Evolutionary conservation across 2,329 filamentous ascomycete species (phyloP).

Genomic region (Hypoxylon sp.): DNA sequence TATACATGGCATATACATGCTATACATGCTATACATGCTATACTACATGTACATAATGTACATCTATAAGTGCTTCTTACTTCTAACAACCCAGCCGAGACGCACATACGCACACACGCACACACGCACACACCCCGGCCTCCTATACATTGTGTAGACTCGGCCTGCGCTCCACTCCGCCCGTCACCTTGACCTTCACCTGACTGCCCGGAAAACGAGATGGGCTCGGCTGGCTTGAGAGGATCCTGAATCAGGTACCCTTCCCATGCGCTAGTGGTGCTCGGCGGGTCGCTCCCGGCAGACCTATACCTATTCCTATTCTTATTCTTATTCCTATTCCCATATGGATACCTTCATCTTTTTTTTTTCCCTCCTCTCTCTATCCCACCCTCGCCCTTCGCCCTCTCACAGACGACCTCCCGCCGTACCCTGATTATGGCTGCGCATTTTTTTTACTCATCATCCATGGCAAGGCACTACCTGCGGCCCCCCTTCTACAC

Average conservation of each 20-base stretch:
- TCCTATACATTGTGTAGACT: slow-evolving; percentile 12
- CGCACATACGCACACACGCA: slow-evolving; percentile 19
- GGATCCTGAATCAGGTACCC: slow-evolving; percentile 24
- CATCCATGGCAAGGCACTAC: slow-evolving; percentile 38
- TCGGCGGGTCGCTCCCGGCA: slow-evolving; percentile 27
- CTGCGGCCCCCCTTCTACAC: slow-evolving; percentile 28
- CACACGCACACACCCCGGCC: slow-evolving; percentile 9
- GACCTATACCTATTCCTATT: slow-evolving; percentile 25
- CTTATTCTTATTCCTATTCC: slow-evolving; percentile 18
- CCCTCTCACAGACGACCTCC: slow-evolving; percentile 28
- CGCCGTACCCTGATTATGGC: slow-evolving; percentile 28
- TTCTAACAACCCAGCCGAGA: slow-evolving; percentile 20
- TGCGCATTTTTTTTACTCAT: slow-evolving; percentile 41
- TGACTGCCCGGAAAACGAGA: slow-evolving; percentile 44
- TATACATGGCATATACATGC: neutral
- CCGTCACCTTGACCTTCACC: slow-evolving; percentile 31
- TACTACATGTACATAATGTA: too few relatives aligned
- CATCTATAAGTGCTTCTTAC: too few relatives aligned
- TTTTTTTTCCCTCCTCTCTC: too few relatives aligned
- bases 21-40: neutral
- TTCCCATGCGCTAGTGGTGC: slow-evolving; percentile 28
- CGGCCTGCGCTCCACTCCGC: slow-evolving; percentile 34
- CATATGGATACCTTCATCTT: slow-evolving; percentile 26
- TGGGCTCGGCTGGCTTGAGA: slow-evolving; percentile 14
- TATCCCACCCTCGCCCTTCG: slow-evolving; percentile 19